A percentile compares a stretch with the other conserved stretches of the same genome.
Evolutionary conservation across 495 filamentous ascomycete species (phyloP).

Genomic region (Cercophora sp.): DNA sequence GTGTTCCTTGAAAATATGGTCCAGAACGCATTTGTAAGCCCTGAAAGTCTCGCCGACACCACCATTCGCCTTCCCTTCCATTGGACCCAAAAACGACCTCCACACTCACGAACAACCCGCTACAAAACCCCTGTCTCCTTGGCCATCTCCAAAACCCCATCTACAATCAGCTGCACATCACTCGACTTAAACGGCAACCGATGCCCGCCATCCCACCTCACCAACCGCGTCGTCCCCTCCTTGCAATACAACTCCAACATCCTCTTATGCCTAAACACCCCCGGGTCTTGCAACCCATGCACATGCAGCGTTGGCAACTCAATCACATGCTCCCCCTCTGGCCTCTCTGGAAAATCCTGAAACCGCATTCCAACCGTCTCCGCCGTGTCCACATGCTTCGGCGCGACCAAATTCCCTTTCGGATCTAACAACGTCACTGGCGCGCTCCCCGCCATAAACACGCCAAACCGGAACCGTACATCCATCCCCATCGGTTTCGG

Average conservation of each 20-base stretch:
- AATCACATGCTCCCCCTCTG: neutral
- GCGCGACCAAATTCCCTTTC: neutral
- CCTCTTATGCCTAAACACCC: neutral
- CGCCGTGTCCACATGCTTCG: neutral
- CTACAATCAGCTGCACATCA: neutral
- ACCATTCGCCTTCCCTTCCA: too few species aligned
- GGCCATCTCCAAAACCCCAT: neutral
- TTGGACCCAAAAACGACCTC: too few species aligned
- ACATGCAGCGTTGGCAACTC: neutral
- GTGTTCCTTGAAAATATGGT: too few species aligned
- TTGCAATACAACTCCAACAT: neutral
- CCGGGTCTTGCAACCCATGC: neutral
- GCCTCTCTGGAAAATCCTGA: neutral
- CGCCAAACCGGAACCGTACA: neutral
- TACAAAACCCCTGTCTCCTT: conserved; percentile 10
- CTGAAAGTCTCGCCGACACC: too few species aligned
- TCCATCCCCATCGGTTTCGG: neutral
- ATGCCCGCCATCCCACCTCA: neutral
- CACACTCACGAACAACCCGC: neutral
- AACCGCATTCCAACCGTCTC: neutral
- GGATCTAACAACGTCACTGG: neutral
- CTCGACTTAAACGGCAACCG: neutral
- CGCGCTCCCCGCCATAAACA: neutral
- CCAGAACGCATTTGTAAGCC: too few species aligned
- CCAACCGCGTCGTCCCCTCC: neutral